phyloP scores from a whole-genome alignment of 495 filamentous ascomycete genomes.

The Talaromyces wortmannii region DNA sequence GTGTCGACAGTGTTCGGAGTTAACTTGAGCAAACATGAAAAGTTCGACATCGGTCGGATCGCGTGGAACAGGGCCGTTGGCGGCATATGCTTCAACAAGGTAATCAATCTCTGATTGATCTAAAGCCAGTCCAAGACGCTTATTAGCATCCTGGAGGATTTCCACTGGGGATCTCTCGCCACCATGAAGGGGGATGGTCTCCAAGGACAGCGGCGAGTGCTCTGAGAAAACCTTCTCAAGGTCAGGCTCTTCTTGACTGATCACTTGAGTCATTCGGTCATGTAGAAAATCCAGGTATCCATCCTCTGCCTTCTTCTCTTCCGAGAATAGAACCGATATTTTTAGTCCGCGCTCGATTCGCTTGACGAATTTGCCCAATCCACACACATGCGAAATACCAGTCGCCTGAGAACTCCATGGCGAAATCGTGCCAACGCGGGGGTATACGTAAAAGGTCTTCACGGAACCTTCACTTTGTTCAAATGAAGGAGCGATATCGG shows the following conservation, averaged over 20 bases:
- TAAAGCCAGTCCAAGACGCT: constrained; percentile 71
- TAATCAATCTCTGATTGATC: constrained; percentile 92
- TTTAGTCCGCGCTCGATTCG: constrained; percentile 85
- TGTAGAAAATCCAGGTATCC: constrained; percentile 66
- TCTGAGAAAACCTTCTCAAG: constrained; percentile 74
- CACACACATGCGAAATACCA: constrained; percentile 88
- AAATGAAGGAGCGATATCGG: constrained; percentile 36
- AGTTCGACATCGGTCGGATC: constrained; percentile 87
- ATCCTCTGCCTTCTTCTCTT: constrained; percentile 30
- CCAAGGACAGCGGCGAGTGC: constrained; percentile 59
- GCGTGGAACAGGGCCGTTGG: constrained; percentile 58
- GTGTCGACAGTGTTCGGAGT: constrained; percentile 56
- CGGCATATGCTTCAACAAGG: constrained; percentile 73
- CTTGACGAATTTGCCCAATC: constrained; percentile 61
- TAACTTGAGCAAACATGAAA: constrained; percentile 98
- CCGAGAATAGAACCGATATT: constrained; percentile 46
- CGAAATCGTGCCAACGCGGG: constrained; percentile 77
- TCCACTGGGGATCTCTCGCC: constrained; percentile 54
- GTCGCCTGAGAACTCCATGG: constrained; percentile 98
- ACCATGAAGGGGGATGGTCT: constrained; percentile 63
- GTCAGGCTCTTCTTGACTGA: constrained; percentile 58
- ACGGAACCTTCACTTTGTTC: constrained; percentile 31
- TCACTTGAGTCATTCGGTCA: constrained; percentile 89
- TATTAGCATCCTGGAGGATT: constrained; percentile 75
- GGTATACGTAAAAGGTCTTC: constrained; percentile 63